These are phyloP conservation scores for Cenococcum geophilum DNA, from an alignment of 495 filamentous ascomycete species.

Conservation along the genomic window DNA sequence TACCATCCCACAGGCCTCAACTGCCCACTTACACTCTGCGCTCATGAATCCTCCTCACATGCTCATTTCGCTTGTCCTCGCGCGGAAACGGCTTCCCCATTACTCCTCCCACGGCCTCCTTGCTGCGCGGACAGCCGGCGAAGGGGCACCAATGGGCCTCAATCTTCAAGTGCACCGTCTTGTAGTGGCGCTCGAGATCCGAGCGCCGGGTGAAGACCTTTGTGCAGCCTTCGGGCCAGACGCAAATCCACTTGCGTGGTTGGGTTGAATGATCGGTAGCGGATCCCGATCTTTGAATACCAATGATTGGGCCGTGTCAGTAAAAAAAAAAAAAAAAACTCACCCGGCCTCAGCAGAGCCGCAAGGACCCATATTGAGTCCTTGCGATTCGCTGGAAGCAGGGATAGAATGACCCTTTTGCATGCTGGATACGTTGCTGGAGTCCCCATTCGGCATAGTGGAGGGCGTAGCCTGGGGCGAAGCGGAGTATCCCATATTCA, in stretches of 20 bases:
- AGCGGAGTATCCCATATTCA: background rate
- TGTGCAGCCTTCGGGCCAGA: background rate
- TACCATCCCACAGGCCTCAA: too few relatives aligned
- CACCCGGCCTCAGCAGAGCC: too few relatives aligned
- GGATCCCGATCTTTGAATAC: too few relatives aligned
- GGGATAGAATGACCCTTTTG: background rate
- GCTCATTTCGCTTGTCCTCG: conserved; percentile 4
- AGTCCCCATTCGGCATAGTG: background rate
- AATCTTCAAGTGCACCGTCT: background rate
- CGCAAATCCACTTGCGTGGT: background rate
- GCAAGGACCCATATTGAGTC: background rate
- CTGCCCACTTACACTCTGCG: too few relatives aligned
- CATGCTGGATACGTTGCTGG: background rate
- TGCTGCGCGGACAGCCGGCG: background rate
- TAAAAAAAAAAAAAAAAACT: conserved; percentile 4
- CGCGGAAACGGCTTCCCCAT: background rate
- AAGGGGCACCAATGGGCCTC: background rate
- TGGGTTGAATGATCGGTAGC: background rate
- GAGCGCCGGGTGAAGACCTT: background rate
- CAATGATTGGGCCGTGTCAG: too few relatives aligned
- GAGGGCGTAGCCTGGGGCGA: background rate
- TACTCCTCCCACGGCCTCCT: background rate
- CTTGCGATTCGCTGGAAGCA: background rate
- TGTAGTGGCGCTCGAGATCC: conserved; percentile 3
- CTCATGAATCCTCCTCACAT: conserved; percentile 4